Base-by-base conservation (phyloP, 1,139 yeast genomes). In the Yamadazyma dushanensis region DNA sequence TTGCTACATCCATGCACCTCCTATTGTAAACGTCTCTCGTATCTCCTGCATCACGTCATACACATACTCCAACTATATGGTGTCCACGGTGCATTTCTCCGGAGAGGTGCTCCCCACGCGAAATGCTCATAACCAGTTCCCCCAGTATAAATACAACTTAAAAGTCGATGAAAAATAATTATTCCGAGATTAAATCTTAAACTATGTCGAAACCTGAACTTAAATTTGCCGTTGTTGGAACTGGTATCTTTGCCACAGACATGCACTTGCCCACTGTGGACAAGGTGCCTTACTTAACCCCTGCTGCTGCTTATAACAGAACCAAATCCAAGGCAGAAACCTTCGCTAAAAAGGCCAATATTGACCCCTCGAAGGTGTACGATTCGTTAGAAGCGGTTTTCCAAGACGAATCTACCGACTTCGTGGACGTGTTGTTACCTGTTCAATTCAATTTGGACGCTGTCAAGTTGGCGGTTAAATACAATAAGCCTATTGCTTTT, bases 231-330 rank as follows among this genome's bases (percentile, higher is more conserved):
- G 66, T 88, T 37, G 78, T 88, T 38, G 96, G 96, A 42, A 89
- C 97, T 2, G 96, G 96, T 46, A 86, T 90, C 53, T 90, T 89
- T 56, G 97, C 97, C 44, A 78, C 79, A 21, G 87, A 83, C 47
- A 71, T 75, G 36, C 97, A 90, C 57, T 72, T 87, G 46, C 97
- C 97, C 29, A 77, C 86, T 19, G 63, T 84, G 41, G 63, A 78
- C 48, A 64, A 71, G 36, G 52, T 66, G 35, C 47, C 56, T 20
- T 52, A 49, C 41, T 53, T 71, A 36, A 56, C 48, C 18, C 65
- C 69, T 11, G 49, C 49, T 32, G 86, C 89, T 14, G 85, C 88
- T 39, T 86, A 70, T 66, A 90, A 89, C 69, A 77, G 96, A 64
- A 86, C 96, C 35, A 78, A 72, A 53, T 58, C 82, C 34, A 90